These are phyloP conservation scores for Rhodofomes roseus DNA, from an alignment of 1,284 basidiomycete genomes.

Conservation along the genomic window DNA sequence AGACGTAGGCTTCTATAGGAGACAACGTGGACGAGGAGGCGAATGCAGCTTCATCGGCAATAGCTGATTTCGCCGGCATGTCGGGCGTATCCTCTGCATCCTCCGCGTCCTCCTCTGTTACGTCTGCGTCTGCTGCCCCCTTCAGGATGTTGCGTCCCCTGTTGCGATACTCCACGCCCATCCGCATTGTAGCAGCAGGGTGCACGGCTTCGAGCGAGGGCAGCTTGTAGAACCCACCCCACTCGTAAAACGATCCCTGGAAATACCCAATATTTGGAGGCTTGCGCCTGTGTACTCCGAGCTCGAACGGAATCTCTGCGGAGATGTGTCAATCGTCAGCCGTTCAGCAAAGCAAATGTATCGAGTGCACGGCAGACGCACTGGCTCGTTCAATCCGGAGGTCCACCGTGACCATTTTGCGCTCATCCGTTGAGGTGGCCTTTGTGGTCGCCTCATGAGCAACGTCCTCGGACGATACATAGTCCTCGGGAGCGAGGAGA, in stretches of 20 bases:
- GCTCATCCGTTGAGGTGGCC: neutral
- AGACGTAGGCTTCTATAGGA: neutral
- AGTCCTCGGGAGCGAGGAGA: slow-evolving; percentile 14
- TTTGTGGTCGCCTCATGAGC: neutral
- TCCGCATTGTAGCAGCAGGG: neutral
- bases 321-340: neutral
- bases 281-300: neutral
- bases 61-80: neutral
- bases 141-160: neutral
- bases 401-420: slow-evolving; percentile 14
- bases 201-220: neutral
- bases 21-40: neutral
- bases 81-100: neutral
- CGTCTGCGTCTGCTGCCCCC: neutral
- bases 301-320: neutral
- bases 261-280: neutral
- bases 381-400: slow-evolving; percentile 18
- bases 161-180: neutral
- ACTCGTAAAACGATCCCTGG: slow-evolving; percentile 11
- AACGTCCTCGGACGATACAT: neutral
- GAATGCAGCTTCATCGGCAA: neutral
- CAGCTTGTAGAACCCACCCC: slow-evolving; percentile 21
- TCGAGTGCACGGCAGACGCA: slow-evolving; percentile 9
- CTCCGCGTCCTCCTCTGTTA: neutral
- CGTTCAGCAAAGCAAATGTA: no score